Evolutionary conservation across 805 yeast genomes (phyloP).

Genomic region (Yamadazyma kitorensis): DNA sequence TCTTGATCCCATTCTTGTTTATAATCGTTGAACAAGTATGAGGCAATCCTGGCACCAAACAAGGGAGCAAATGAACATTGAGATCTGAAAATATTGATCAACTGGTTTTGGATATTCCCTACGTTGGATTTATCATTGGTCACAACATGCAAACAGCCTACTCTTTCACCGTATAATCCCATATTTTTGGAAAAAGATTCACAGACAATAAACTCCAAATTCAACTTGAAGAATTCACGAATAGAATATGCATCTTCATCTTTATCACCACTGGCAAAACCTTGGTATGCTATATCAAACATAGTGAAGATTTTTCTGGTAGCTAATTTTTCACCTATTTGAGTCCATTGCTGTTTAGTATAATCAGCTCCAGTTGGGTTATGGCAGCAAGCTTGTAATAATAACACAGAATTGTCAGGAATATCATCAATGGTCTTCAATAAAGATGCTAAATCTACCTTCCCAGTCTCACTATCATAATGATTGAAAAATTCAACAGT

Average conservation of each 20-base stretch:
- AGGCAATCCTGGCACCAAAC: slow-evolving; percentile 43
- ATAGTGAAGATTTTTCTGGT: slow-evolving; percentile 25
- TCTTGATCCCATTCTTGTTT: slow-evolving; percentile 34
- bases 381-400: slow-evolving; percentile 44
- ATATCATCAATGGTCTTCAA: slow-evolving; percentile 27
- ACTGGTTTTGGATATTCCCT: slow-evolving; percentile 19
- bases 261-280: slow-evolving; percentile 54
- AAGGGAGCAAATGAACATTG: slow-evolving; percentile 48
- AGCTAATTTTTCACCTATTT: slow-evolving; percentile 25
- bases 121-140: slow-evolving; percentile 15
- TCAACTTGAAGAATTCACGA: too few relatives aligned
- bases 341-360: slow-evolving; percentile 34
- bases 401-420: slow-evolving; percentile 29
- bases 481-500: slow-evolving; percentile 25
- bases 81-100: slow-evolving; percentile 34
- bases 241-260: slow-evolving; percentile 48
- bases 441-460: slow-evolving; percentile 27
- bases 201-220: slow-evolving; percentile 24
- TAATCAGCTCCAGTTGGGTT: slow-evolving; percentile 45
- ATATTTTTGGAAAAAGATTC: slow-evolving; percentile 43
- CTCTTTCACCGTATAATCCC: slow-evolving; percentile 42
- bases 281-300: slow-evolving; percentile 44
- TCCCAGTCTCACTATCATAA: slow-evolving; percentile 26
- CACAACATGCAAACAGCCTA: slow-evolving; percentile 36
- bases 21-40: slow-evolving; percentile 27